Base-by-base conservation (phyloP, 176 grass and related monocot species). In the Miscanthus lutarioriparius region DNA sequence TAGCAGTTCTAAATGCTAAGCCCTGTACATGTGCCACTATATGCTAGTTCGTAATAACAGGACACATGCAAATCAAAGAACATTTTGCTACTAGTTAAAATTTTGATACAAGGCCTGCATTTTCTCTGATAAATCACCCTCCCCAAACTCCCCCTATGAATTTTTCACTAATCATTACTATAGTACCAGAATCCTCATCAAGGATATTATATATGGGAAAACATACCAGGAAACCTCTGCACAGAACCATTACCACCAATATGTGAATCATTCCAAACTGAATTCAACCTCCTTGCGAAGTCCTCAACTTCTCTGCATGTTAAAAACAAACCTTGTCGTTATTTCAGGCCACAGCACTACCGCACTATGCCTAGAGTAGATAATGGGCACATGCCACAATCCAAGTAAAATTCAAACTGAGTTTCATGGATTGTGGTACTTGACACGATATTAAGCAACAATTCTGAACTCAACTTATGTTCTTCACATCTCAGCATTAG, bases 251-350 rank as follows among this genome's bases (percentile, higher is more conserved):
- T 92, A 64, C 75, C 83, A 80, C 87, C 90, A 74, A 91, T 72
- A 74, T 91, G 91, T 40, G 93, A 83, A 49, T 88, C 88, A 28
- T 73, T 89, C 79, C 88, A 99, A 83, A 89, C 90, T 37, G 93
- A 96, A 83, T 94, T 99, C 87, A 99, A 83, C 91, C 97, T 92
- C 79, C 97, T 90, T 12, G 97, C 93, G 8, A 99, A 99, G 83
- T 96, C 97, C 74, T 96, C 97, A 28, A 99, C 97, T 96, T 99
- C 97, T 80, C 97, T 99, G 93, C 69, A 87, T 73, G 41, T 62
- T 66, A 71, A 72, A 84, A 64, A 80, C 25, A 38, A 91, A 86
- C 33, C 20, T 72, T 71, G 58, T 27, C 76, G 39, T 25, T 76
- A 64, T 51, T 78, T 37, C 43, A 38, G 22, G 69, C 32, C 1